Evolutionary conservation across 192 early-diverging fungal genomes (phyloP).

Genomic region (Backusella tarrabulga): DNA sequence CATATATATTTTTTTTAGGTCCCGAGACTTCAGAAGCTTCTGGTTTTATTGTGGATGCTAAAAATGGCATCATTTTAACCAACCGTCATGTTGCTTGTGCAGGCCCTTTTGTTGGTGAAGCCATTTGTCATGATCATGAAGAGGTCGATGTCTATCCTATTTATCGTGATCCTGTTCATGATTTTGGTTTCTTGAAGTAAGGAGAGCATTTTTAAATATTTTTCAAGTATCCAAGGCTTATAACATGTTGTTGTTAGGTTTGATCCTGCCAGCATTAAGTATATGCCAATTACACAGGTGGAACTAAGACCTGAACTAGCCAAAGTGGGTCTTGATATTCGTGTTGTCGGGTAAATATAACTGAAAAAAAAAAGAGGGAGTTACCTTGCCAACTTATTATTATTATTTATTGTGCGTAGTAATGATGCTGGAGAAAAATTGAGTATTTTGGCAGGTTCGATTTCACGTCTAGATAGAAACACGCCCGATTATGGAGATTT

Average conservation of each 20-base stretch:
- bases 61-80: constrained; percentile 66
- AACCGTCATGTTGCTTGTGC: constrained; percentile 72
- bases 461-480: constrained; percentile 79
- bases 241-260: constrained; percentile 39
- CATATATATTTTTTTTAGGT: constrained; percentile 24
- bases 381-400: constrained; percentile 64
- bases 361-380: background rate
- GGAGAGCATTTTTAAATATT: background rate
- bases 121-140: constrained; percentile 78
- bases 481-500: constrained; percentile 79
- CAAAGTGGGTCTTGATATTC: constrained; percentile 78
- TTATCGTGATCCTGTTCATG: constrained; percentile 74
- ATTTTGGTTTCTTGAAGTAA: constrained; percentile 72
- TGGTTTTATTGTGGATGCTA: constrained; percentile 81
- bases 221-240: background rate
- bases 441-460: constrained; percentile 76
- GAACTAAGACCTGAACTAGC: constrained; percentile 65
- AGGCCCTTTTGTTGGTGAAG: constrained; percentile 84
- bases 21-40: constrained; percentile 74
- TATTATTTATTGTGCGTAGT: constrained; percentile 15
- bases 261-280: constrained; percentile 69
- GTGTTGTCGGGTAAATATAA: constrained; percentile 48
- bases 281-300: constrained; percentile 70
- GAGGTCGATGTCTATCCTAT: constrained; percentile 72
- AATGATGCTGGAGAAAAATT: constrained; percentile 87